These are phyloP conservation scores for Teratosphaeria viscida DNA, from an alignment of 2,329 filamentous ascomycete species.

Conservation along the genomic window DNA sequence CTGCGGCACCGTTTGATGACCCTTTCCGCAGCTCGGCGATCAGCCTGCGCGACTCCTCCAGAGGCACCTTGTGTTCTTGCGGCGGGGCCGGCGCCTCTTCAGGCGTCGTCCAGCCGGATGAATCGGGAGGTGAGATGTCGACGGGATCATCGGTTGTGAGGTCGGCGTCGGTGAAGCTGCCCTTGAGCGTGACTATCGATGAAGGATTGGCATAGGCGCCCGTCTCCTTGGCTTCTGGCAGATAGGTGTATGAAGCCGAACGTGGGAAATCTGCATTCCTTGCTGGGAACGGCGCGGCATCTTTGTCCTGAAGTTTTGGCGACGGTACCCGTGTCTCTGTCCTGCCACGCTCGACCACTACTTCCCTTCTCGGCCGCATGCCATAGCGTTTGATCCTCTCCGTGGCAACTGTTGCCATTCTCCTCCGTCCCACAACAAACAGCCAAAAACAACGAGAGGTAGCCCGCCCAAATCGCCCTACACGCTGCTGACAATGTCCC, in stretches of 20 bases:
- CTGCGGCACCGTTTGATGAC: conserved; percentile 17
- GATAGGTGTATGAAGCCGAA: conserved; percentile 48
- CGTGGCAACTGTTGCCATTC: conserved; percentile 13
- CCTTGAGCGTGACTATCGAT: conserved; percentile 32
- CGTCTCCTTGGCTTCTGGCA: conserved; percentile 32
- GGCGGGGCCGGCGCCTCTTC: conserved; percentile 23
- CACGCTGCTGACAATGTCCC: background rate
- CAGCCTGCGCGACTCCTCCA: conserved; percentile 21
- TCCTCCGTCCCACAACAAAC: background rate
- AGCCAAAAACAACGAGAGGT: background rate
- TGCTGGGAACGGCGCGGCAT: conserved; percentile 5
- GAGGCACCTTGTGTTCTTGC: conserved; percentile 16
- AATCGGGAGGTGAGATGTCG: conserved; percentile 28
- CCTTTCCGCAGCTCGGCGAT: conserved; percentile 23
- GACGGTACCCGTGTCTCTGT: conserved; percentile 1
- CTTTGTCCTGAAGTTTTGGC: conserved; percentile 6
- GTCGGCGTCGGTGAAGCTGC: conserved; percentile 41
- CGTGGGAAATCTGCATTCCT: conserved; percentile 32
- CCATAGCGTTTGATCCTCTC: conserved; percentile 10
- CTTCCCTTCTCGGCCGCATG: conserved; percentile 1
- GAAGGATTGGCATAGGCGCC: conserved; percentile 13
- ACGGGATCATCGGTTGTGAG: conserved; percentile 27
- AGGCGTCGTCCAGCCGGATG: conserved; percentile 36
- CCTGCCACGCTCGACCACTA: conserved; percentile 5
- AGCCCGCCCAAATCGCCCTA: background rate